A percentile compares a stretch with the other conserved stretches of the same genome.
Evolutionary conservation across 2,329 filamentous ascomycete species (phyloP).

Genomic region (Huntiella abstrusa): DNA sequence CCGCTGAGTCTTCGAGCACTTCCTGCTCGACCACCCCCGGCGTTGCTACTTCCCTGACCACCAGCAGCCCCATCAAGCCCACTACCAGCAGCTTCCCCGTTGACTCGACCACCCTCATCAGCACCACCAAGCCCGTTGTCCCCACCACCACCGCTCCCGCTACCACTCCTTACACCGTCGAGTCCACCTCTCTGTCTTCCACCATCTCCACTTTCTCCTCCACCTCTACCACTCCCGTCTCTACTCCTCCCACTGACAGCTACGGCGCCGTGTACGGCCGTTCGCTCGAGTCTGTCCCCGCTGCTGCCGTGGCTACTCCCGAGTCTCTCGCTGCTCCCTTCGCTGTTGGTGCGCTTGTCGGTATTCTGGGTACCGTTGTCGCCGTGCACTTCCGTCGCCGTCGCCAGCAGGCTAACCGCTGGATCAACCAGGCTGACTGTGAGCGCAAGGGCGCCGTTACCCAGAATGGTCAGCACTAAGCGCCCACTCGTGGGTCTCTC

Average conservation of each 20-base stretch:
- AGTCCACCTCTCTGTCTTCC: too few species aligned
- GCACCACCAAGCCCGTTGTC: background rate
- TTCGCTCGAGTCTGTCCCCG: background rate
- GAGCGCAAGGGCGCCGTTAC: background rate
- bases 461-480: too few species aligned
- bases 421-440: conserved; percentile 1
- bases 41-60: background rate
- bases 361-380: conserved; percentile 1
- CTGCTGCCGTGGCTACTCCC: background rate
- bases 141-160: background rate
- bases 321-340: background rate
- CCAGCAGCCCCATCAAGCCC: background rate
- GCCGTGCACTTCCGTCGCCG: background rate
- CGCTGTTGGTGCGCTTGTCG: conserved; percentile 1
- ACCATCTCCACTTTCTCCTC: background rate
- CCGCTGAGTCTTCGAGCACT: too few species aligned
- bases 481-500: too few species aligned
- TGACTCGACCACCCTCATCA: background rate
- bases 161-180: background rate
- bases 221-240: background rate
- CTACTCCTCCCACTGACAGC: background rate
- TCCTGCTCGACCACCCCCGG: background rate
- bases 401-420: conserved; percentile 1
- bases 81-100: background rate
- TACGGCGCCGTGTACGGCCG: conserved; percentile 1